Percentiles rank a stretch among this genome's conserved stretches.
Conservation (phyloP, 441 rosid genomes). For the Biscutella laevigata region DNA sequence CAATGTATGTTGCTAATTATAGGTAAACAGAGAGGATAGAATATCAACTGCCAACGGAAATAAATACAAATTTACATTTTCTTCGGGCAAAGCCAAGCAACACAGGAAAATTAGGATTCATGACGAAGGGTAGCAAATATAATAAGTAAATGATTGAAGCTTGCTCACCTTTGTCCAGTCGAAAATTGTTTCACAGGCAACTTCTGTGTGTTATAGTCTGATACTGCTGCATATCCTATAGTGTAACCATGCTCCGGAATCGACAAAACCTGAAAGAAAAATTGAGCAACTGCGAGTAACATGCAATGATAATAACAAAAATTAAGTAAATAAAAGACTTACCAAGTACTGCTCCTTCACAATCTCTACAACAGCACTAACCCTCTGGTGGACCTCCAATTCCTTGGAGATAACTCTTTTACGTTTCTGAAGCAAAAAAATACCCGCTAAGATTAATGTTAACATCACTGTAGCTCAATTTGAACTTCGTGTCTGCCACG, state of each 20-base stretch:
- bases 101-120: not conserved
- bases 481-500: not conserved
- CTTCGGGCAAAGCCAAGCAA: constrained; percentile 3
- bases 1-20: constrained; percentile 1
- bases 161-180: constrained; percentile 70
- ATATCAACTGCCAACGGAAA: constrained; percentile 1
- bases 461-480: constrained; percentile 2
- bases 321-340: constrained; percentile 25
- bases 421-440: constrained; percentile 49
- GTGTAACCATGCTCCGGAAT: constrained; percentile 66
- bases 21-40: not conserved
- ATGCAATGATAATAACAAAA: constrained; percentile 1
- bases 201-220: constrained; percentile 91
- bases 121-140: not conserved
- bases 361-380: constrained; percentile 78
- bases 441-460: not conserved
- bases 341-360: constrained; percentile 95
- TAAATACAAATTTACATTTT: constrained; percentile 5
- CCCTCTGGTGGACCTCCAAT: constrained; percentile 67
- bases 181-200: constrained; percentile 51
- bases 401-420: constrained; percentile 54
- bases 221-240: constrained; percentile 73
- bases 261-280: constrained; percentile 63
- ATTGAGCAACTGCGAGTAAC: constrained; percentile 21
- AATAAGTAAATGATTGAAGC: constrained; percentile 1